Base-by-base conservation (phyloP, 495 filamentous ascomycete species). In the Podospora pseudopauciseta region DNA sequence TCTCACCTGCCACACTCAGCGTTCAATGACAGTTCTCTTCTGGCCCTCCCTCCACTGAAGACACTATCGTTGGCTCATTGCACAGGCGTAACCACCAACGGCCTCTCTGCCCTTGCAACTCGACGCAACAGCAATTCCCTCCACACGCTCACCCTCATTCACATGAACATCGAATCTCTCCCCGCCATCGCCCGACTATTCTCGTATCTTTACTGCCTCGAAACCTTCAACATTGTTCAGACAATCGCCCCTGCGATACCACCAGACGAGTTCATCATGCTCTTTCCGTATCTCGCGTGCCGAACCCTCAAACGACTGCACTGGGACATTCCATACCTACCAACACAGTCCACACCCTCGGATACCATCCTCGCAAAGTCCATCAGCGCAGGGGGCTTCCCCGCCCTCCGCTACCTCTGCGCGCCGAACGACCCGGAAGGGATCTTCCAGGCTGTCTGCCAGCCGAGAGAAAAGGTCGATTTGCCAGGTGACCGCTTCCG, bases 11-110 rank as follows among this genome's bases (percentile, higher is more conserved):
- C 90, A 23, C 82, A 85, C 39, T 84, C 88, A 28, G 86, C 90
- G 30, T 96, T 96, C 78, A 88, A 88, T 65, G 88, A 96, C 73
- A 68, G 67, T 64, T 88, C 88, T 64, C 77, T 96, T 61, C 79
- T 91, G 59, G 85, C 86, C 16, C 81, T 97, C 2, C 94, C 93
- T 0, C 74, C 86, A 2, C 79, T 97, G 28, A 83, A 89, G 60
- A 92, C 87, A 6, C 84, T 97, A 15, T 86, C 91, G 6, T 82
- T 97, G 32, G 87, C 91, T 65, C 86, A 89, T 69, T 86, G 96
- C 13, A 85, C 88, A 4, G 94, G 94, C 13, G 75, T 97, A 44
- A 94, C 91, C 11, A 90, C 90, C 67, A 79, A 81, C 59, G 93
- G 92, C n/a, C 85, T 97, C 53, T 86, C 88, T 0, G 85, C 88